Base-by-base conservation (phyloP, 257 asterid species). In the Nicotiana attenuata region DNA sequence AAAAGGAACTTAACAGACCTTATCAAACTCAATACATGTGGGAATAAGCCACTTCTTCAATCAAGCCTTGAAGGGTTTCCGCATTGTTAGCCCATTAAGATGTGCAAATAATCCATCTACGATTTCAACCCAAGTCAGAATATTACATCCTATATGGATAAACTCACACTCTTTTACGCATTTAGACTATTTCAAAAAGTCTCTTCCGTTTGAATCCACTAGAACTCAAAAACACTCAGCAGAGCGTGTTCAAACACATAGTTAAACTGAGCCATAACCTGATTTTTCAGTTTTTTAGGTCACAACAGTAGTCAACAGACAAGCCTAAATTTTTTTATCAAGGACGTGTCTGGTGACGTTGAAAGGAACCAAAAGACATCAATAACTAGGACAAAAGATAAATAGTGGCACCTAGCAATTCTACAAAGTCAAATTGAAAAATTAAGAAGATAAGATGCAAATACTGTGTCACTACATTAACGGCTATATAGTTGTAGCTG, bases 51-150 rank as follows among this genome's bases (percentile, higher is more conserved):
- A 90, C 93, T 87, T 90, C 97, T 88, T 91, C 93, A 82, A 85
- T 86, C 94, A 88, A 88, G 92, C 92, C 97, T 91, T 92, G 93
- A 90, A 87, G 90, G 90, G 91, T 91, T 92, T 92, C 97, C 95
- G 90, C 97, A 91, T 88, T 87, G 91, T 92, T 93, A 94, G 90
- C 93, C 97, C 97, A 92, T 91, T 94, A 90, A 89, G 94, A 91
- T 88, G 95, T 88, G 97, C 95, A 92, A 90, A 90, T 82, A 90
- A 91, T 86, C 97, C 97, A 96, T 96, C 98, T 92, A 96, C 97
- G 97, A 92, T 92, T 92, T 91, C 97, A 92, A 93, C 87, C 92
- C 96, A 91, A 91, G 99, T 96, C 92, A 96, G 97, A 91, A 95
- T 80, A 85, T 88, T 86, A 87, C 80, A 89, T 87, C 88, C 95